Percentiles rank a stretch among this genome's conserved stretches.
phyloP scores from a whole-genome alignment of 495 filamentous ascomycete genomes.

The Penicillium atrosanguineum region DNA sequence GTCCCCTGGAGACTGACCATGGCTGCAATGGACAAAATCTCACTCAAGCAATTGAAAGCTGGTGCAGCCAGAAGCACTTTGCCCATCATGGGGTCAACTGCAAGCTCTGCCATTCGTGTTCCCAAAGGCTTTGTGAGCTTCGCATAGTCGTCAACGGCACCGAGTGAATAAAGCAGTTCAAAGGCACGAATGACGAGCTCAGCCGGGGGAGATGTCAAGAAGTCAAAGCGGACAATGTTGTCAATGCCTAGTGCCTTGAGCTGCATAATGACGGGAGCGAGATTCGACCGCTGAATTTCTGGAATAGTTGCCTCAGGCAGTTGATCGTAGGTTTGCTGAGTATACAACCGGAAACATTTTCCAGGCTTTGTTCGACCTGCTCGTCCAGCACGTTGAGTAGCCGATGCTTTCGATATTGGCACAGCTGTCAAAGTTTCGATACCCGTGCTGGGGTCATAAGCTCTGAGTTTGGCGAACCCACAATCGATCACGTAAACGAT shows the following conservation, averaged over 20 bases:
- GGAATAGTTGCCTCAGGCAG: slow-evolving; percentile 78
- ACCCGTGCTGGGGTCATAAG: slow-evolving; percentile 82
- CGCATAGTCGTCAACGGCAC: slow-evolving; percentile 84
- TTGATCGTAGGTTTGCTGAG: slow-evolving; percentile 66
- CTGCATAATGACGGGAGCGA: slow-evolving; percentile 87
- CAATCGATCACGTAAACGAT: slow-evolving; percentile 91
- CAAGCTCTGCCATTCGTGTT: slow-evolving; percentile 88
- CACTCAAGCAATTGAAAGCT: slow-evolving; percentile 73
- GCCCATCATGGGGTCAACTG: slow-evolving; percentile 94
- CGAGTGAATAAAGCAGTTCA: slow-evolving; percentile 85
- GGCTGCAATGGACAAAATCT: slow-evolving; percentile 88
- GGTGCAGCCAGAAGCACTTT: slow-evolving; percentile 81
- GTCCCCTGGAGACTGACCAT: slow-evolving; percentile 87
- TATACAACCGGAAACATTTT: slow-evolving; percentile 94
- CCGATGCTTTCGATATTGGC: slow-evolving; percentile 88
- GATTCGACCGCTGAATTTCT: slow-evolving; percentile 90
- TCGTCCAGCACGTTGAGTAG: slow-evolving; percentile 86
- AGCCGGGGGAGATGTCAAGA: slow-evolving; percentile 82
- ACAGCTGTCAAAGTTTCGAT: slow-evolving; percentile 89
- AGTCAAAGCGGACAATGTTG: slow-evolving; percentile 90
- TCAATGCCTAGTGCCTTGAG: slow-evolving; percentile 96
- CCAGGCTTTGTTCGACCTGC: slow-evolving; percentile 90
- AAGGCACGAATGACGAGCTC: slow-evolving; percentile 85
- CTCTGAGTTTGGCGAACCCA: slow-evolving; percentile 88
- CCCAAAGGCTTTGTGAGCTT: slow-evolving; percentile 89